Conservation (phyloP, 208 protist genomes). For the Acanthamoeba quina region DNA sequence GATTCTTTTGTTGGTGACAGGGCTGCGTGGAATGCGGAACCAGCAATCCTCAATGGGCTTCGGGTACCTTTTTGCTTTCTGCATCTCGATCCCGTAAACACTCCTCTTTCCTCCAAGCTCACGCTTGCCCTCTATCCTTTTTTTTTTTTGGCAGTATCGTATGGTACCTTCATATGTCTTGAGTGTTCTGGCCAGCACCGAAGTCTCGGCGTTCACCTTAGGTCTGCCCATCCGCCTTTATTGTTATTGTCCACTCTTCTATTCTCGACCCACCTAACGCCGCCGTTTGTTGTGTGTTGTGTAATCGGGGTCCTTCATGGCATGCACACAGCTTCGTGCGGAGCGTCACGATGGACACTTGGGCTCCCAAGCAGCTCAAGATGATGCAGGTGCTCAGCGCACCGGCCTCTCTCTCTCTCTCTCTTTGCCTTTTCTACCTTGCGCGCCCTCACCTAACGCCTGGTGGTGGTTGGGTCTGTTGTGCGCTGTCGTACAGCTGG, state of each 20-base stretch:
- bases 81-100: neutral
- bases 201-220: constrained; percentile 45
- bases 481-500: neutral
- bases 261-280: neutral
- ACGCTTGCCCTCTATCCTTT: neutral
- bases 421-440: too few relatives aligned
- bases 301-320: neutral
- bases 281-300: neutral
- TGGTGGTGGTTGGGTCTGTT: too few relatives aligned
- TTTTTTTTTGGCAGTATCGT: neutral
- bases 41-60: constrained; percentile 71
- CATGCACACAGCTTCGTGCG: constrained; percentile 40
- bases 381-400: constrained; percentile 29
- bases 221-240: neutral
- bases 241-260: neutral
- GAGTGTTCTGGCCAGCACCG: constrained; percentile 39
- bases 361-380: constrained; percentile 55
- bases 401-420: too few relatives aligned
- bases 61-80: constrained; percentile 16
- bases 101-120: neutral
- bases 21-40: constrained; percentile 52
- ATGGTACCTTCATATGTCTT: constrained; percentile 60
- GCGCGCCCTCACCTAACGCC: neutral
- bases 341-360: constrained; percentile 67
- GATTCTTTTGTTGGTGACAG: neutral